Evolutionary conservation across 2,329 filamentous ascomycete species (phyloP).

Genomic region (Cladophialophora yegresii): DNA sequence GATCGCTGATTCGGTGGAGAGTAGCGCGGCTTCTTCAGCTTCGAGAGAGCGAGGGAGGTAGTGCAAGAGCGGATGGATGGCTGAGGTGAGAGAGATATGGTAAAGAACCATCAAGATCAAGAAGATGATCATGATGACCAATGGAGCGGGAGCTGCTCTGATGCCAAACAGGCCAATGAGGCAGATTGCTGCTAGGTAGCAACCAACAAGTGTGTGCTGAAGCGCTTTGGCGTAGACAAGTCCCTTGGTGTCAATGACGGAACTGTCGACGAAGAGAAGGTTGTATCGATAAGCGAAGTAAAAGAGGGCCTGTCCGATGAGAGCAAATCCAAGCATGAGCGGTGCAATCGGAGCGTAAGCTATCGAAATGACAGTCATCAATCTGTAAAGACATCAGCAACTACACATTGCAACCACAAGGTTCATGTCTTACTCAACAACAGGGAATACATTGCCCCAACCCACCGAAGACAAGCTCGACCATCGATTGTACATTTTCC

Average conservation of each 20-base stretch:
- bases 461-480: conserved; percentile 69
- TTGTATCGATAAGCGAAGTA: conserved; percentile 91
- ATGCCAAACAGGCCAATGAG: conserved; percentile 82
- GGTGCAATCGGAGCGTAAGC: conserved; percentile 86
- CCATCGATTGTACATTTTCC: conserved; percentile 79
- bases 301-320: conserved; percentile 75
- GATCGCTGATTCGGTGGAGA: conserved; percentile 31
- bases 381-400: conserved; percentile 11
- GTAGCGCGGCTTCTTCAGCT: conserved; percentile 56
- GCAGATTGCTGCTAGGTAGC: conserved; percentile 81
- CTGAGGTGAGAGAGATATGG: conserved; percentile 70
- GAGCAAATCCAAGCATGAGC: conserved; percentile 78
- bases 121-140: conserved; percentile 75
- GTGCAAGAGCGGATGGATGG: conserved; percentile 72
- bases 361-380: conserved; percentile 59
- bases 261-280: conserved; percentile 80
- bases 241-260: conserved; percentile 81
- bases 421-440: conserved; percentile 52
- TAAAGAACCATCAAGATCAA: conserved; percentile 74
- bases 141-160: conserved; percentile 62
- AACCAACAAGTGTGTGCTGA: conserved; percentile 78
- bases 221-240: conserved; percentile 84
- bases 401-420: not conserved
- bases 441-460: conserved; percentile 81
- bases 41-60: conserved; percentile 76